Conservation (phyloP, 225 moss, liverwort and hornwort genomes). For the Sphagnum contortum region DNA sequence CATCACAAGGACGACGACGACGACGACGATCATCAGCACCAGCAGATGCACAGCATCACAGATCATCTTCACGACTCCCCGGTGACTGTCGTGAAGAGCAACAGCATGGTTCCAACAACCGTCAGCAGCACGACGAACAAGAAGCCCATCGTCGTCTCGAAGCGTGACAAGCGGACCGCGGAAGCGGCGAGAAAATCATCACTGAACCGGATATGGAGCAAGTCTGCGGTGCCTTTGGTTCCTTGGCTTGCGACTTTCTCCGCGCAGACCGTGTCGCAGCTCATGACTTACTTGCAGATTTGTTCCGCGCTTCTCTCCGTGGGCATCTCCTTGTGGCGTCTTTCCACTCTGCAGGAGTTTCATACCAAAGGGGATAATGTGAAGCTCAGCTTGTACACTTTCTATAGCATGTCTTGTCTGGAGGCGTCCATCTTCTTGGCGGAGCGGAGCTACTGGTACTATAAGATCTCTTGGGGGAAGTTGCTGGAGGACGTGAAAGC, state of each 20-base stretch:
- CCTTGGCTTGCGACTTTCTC: constrained; percentile 12
- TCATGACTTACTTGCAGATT: constrained; percentile 19
- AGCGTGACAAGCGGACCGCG: too few species aligned
- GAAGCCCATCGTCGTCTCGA: too few species aligned
- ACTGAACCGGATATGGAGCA: constrained; percentile 26
- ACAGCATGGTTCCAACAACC: too few species aligned
- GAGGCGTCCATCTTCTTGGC: constrained; percentile 61
- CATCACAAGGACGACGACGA: too few species aligned
- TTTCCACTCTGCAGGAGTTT: constrained; percentile 6
- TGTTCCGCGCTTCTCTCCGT: constrained; percentile 22
- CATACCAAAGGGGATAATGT: constrained; percentile 3
- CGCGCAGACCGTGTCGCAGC: constrained; percentile 17
- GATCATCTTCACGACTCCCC: too few species aligned
- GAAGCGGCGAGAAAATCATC: not conserved
- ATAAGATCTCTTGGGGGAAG: constrained; percentile 7
- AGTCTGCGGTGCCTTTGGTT: constrained; percentile 16
- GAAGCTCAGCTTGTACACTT: constrained; percentile 22
- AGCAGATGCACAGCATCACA: too few species aligned
- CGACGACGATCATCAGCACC: too few species aligned
- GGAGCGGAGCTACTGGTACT: constrained; percentile 53
- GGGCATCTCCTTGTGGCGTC: constrained; percentile 26
- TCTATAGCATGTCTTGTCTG: constrained; percentile 46
- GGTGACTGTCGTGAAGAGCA: too few species aligned
- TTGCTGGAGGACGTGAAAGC: constrained; percentile 26
- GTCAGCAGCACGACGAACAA: too few species aligned